These are phyloP conservation scores for Pythium vanterpoolii DNA, from an alignment of 352 stramenopile species.

Conservation along the genomic window DNA sequence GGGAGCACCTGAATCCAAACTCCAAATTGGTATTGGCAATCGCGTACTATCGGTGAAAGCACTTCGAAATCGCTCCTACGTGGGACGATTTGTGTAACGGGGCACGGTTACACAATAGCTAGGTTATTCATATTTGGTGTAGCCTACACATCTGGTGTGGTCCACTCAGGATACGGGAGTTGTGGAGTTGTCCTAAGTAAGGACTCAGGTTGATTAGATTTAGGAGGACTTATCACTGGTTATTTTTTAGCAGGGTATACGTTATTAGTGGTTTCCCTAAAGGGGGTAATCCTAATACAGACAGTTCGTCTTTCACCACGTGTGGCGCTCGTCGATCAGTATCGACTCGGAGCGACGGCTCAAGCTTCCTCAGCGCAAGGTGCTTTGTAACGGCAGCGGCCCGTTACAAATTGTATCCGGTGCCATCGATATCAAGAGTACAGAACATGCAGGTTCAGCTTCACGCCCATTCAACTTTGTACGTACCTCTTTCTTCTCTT, in stretches of 20 bases:
- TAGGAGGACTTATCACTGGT: background rate
- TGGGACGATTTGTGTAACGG: too few species aligned
- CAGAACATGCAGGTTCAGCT: too few species aligned
- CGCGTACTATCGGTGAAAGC: too few species aligned
- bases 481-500: too few species aligned
- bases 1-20: too few species aligned
- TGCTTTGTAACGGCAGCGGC: background rate
- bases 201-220: constrained; percentile 8
- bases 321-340: constrained; percentile 5
- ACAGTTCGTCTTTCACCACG: constrained; percentile 1
- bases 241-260: background rate
- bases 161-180: constrained; percentile 11
- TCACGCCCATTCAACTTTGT: too few species aligned
- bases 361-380: background rate
- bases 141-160: constrained; percentile 16
- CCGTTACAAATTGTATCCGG: too few species aligned
- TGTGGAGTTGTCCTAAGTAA: constrained; percentile 15
- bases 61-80: too few species aligned
- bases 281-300: background rate
- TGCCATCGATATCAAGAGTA: too few species aligned
- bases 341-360: background rate
- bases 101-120: background rate
- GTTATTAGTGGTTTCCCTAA: background rate
- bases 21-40: too few species aligned
- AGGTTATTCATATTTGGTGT: constrained; percentile 4